phyloP scores from a whole-genome alignment of 495 filamentous ascomycete species.

The Podospora comata region DNA sequence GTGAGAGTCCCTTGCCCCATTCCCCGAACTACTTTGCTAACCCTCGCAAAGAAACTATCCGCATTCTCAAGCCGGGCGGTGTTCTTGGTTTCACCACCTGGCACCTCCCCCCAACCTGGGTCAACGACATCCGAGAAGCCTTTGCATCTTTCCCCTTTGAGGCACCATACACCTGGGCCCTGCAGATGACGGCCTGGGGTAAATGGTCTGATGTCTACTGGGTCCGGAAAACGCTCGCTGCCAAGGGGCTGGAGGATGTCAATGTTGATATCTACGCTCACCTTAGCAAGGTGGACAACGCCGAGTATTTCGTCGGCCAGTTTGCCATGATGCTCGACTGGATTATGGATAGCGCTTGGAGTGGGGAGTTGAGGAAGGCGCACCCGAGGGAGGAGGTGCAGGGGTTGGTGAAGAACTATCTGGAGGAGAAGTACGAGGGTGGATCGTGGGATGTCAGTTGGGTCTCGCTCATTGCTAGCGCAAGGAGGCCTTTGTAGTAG shows the following conservation, averaged over 20 bases:
- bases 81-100: constrained; percentile 39
- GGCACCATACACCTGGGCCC: constrained; percentile 29
- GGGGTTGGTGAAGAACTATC: constrained; percentile 30
- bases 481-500: constrained; percentile 24
- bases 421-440: constrained; percentile 37
- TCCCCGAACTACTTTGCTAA: constrained; percentile 9
- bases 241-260: constrained; percentile 35
- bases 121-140: constrained; percentile 30
- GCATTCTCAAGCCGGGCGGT: constrained; percentile 40
- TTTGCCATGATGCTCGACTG: constrained; percentile 39
- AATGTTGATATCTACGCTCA: constrained; percentile 32
- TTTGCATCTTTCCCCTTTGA: constrained; percentile 41
- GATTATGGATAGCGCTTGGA: constrained; percentile 37
- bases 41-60: constrained; percentile 32
- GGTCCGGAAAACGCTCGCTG: constrained; percentile 31
- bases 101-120: constrained; percentile 33
- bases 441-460: constrained; percentile 38
- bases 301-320: constrained; percentile 31
- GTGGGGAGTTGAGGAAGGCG: constrained; percentile 35
- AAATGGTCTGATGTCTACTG: constrained; percentile 39
- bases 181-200: constrained; percentile 35
- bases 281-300: constrained; percentile 27
- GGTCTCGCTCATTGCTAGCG: constrained; percentile 34
- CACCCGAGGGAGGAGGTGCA: constrained; percentile 36
- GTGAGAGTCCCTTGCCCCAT: constrained; percentile 6